Base-by-base conservation (phyloP, 2,329 filamentous ascomycete genomes). In the Davidsoniella neocaledoniae region DNA sequence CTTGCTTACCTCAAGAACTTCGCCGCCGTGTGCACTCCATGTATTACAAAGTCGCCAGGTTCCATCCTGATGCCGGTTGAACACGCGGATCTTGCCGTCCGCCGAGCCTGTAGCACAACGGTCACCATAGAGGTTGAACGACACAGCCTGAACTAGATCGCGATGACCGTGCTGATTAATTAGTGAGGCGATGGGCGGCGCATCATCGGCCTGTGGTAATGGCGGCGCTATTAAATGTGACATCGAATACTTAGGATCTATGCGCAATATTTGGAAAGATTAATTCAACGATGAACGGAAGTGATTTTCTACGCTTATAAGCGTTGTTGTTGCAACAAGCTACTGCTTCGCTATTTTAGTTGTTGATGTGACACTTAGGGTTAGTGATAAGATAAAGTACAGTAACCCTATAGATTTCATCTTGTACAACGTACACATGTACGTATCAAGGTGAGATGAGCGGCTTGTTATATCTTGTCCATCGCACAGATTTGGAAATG, bases 91-190 rank as follows among this genome's bases (percentile, higher is more conserved):
- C 62, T 83, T 86, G 63, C 94, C 90, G 63, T 96, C 90, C 16
- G 90, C 85, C 16, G 86, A 91, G 33, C 86, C 87, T 2, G 87
- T 91, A 40, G 88, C 84, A 70, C 90, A 88, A 57, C 88, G 84
- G 58, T 86, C 88, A 57, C 88, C 90, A 63, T 94, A 94, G 56
- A 80, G 81, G 64, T 95, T 95, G 73, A 93, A 94, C 56, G 86
- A 82, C 54, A 90, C 80, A 50, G 86, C 82, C 56, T 88, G 80
- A 47, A 93, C 83, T 42, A 91, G 73, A 62, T 93, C 84, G 59
- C 79, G 76, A 64, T 88, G 83, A 57, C 81, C 81, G 62, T 86
- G 79, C 54, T 79, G 75, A 58, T 86, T 74, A 57, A 83, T 77
- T 54, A 73, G 65, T 53, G 76, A 71, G 56, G 77, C 74, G 43